Base-by-base conservation (phyloP, 1,284 basidiomycete species). In the Rhodotorula sp. region DNA sequence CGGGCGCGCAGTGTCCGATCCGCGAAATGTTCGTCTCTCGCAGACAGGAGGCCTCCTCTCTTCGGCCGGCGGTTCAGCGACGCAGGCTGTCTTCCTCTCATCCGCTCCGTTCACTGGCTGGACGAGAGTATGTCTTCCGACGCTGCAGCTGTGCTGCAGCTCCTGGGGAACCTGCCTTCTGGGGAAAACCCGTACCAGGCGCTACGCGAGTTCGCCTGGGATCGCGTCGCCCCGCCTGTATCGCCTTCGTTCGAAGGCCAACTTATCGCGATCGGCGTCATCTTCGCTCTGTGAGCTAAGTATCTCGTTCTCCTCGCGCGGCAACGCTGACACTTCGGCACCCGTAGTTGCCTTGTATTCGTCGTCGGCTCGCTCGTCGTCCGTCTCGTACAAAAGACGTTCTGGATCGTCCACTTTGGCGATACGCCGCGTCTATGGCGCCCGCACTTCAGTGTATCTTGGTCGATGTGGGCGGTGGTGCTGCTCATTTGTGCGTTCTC, bases 381-480 rank as follows among this genome's bases (percentile, higher is more conserved):
- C n/a, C 67, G 62, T n/a, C 17, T 60, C 9, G 25, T 32, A 6
- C 25, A 56, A 3, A 3, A 36, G 22, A 39, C 54, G 8, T 66
- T 66, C 48, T 70, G 68, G 68, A 29, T 70, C 21, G 53, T 59
- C 21, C 68, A 62, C n/a, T 21, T 39, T 22, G 48, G 59, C 5
- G 25, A n/a, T 1, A n/a, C 37, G 4, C 62, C 39, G 1, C 44
- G 36, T 0, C 63, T 70, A 8, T 37, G 44, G 32, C 36, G 57
- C 21, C 68, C 68, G n/a, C 68, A 65, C 53, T 70, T 64, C 39
- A 55, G 57, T 13, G 57, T 64, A 1, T 50, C 62, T 10, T 70
- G 68, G 68, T 55, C 57, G 7, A 21, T 64, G 0, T 70, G 62
- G 62, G 68, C 63, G 0, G 53, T 57, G 0, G 34, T 65, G 0